Evolutionary conservation across 1,284 basidiomycete species (phyloP), one percentile per base, ranked within the genome.

Genomic region (Fistulina hepatica): DNA sequence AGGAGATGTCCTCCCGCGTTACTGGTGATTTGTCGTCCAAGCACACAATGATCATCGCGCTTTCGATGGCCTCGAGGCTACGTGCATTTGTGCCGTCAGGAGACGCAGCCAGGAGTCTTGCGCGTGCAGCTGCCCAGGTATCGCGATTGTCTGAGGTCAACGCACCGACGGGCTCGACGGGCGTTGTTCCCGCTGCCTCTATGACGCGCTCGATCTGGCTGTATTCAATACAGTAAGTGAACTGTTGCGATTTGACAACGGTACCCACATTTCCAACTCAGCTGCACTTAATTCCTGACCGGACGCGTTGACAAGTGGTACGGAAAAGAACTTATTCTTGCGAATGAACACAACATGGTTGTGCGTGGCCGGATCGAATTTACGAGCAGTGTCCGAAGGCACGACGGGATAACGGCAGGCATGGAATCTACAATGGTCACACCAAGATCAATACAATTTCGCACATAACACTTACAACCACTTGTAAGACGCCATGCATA

Each of bases 401-500:
- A 82, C 80, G 39, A 69, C 71, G 3, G 94, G 95, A 56, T 92
- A 82, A 20, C 94, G 80, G 31, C 73, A 78, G 4, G 91, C 69
- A 60, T 97, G 95, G 75, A 98, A 97, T 15, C 80, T 82, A 42
- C 9, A 21, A 19, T 40, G 15, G 36, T 9, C 27, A 38, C 23
- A 16, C 23, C 27, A 32, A 13, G 21, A 27, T 22, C 21, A 4
- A 10, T 16, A 13, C 23, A 11, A 23, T 17, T 28, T 22, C 21
- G 28, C 20, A 6, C 16, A 26, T 10, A 7, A 12, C 13, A 68
- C 76, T 59, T 49, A 81, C 70, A 92, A 70, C 81, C 90, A 93
- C 58, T 89, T 81, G 74, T 94, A 97, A n/a, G 90, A 91, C 3
- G 69, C 71, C 86, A 94, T 94, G 61, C 85, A 85, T n/a, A 98